Evolutionary conservation across 2,329 filamentous ascomycete genomes (phyloP).

Genomic region (Penicillium olsonii): DNA sequence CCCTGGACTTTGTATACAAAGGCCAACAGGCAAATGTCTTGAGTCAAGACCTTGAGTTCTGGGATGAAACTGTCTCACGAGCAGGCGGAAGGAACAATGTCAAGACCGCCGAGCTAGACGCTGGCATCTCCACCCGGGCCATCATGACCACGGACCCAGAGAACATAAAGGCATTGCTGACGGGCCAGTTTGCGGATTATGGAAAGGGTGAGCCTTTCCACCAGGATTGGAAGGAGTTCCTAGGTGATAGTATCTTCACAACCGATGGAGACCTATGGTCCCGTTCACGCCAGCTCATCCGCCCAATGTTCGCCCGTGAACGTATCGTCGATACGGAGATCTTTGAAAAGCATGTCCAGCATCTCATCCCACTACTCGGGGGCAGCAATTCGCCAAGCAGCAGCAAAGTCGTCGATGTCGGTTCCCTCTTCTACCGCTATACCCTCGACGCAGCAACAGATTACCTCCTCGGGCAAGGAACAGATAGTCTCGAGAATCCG

Average conservation of each 20-base stretch:
- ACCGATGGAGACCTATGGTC: conserved; percentile 83
- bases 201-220: conserved; percentile 78
- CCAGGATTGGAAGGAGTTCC: conserved; percentile 71
- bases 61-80: conserved; percentile 55
- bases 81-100: conserved; percentile 24
- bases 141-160: conserved; percentile 80
- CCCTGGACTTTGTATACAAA: conserved; percentile 64
- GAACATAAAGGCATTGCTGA: conserved; percentile 89
- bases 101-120: conserved; percentile 33
- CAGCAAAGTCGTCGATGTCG: conserved; percentile 63
- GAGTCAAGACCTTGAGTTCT: conserved; percentile 63
- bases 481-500: conserved; percentile 62
- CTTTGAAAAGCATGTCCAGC: conserved; percentile 78
- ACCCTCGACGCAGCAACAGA: conserved; percentile 84
- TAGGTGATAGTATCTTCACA: conserved; percentile 82
- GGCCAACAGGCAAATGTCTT: conserved; percentile 55
- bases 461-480: conserved; percentile 77
- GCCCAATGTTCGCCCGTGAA: conserved; percentile 85
- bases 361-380: conserved; percentile 68
- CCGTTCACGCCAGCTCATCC: conserved; percentile 75
- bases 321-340: conserved; percentile 79
- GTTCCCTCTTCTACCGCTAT: conserved; percentile 77
- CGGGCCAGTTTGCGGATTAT: conserved; percentile 81
- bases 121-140: conserved; percentile 50
- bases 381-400: conserved; percentile 38